A percentile compares a stretch with the other conserved stretches of the same genome.
phyloP scores from a whole-genome alignment of 345 rosid species.

The Arabidopsis thaliana region DNA sequence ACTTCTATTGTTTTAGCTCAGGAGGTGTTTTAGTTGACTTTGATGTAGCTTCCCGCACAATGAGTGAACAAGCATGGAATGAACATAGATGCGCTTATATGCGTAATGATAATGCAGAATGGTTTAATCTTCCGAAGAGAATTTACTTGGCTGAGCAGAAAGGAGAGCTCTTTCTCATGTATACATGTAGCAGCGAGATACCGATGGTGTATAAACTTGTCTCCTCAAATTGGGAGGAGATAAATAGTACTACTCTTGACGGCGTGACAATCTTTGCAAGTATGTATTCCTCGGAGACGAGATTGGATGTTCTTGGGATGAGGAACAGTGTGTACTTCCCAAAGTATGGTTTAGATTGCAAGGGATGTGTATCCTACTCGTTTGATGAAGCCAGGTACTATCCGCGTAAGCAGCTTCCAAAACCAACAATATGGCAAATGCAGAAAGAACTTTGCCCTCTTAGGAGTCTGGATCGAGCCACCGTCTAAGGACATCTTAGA shows the following conservation, averaged over 20 bases:
- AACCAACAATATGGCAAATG: conserved; percentile 10
- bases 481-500: background rate
- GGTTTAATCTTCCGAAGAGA: too few species aligned
- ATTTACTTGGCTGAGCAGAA: background rate
- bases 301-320: background rate
- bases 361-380: background rate
- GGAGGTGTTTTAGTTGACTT: background rate
- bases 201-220: background rate
- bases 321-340: background rate
- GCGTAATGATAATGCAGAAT: too few species aligned
- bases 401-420: background rate
- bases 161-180: conserved; percentile 23
- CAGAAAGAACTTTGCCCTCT: background rate
- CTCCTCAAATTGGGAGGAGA: background rate
- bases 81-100: background rate
- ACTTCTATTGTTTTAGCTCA: background rate
- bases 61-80: background rate
- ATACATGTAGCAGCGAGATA: background rate
- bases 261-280: background rate
- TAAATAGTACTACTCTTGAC: background rate
- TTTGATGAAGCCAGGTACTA: background rate
- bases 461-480: background rate
- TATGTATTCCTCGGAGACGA: background rate
- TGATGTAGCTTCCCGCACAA: background rate
- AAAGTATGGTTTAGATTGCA: background rate